phyloP scores from a whole-genome alignment of 306 rosid species.

The Begonia fuchsioides region DNA sequence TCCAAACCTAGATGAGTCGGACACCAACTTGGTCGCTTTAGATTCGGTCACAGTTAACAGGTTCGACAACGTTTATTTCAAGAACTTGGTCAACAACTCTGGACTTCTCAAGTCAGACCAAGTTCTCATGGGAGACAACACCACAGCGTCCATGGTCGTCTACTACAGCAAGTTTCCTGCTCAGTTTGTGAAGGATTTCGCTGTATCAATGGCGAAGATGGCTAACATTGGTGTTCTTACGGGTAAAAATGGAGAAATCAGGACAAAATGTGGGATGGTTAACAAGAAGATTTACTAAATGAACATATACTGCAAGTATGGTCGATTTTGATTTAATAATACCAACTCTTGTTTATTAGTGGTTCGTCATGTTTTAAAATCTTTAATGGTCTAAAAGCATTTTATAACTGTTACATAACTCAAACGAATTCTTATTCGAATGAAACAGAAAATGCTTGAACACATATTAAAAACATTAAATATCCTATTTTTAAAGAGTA shows the following conservation, averaged over 20 bases:
- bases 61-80: slow-evolving; percentile 64
- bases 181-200: slow-evolving; percentile 47
- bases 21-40: slow-evolving; percentile 49
- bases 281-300: slow-evolving; percentile 7
- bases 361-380: no score
- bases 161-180: slow-evolving; percentile 43
- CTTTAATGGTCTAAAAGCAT: no score
- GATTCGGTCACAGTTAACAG: slow-evolving; percentile 30
- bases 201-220: slow-evolving; percentile 57
- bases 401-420: no score
- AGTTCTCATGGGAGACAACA: slow-evolving; percentile 42
- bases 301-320: no score
- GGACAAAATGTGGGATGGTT: slow-evolving; percentile 52
- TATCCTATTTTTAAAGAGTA: no score
- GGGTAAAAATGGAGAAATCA: slow-evolving; percentile 52
- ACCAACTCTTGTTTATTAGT: no score
- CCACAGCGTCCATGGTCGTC: slow-evolving; percentile 38
- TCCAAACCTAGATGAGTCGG: slow-evolving; percentile 51
- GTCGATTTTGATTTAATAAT: no score
- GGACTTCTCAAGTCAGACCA: slow-evolving; percentile 75
- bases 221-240: slow-evolving; percentile 57
- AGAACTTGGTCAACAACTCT: slow-evolving; percentile 40
- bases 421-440: no score
- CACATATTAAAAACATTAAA: no score
- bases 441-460: no score